phyloP scores from a whole-genome alignment of 2,329 filamentous ascomycete genomes.

The Cordyceps cicadae region DNA sequence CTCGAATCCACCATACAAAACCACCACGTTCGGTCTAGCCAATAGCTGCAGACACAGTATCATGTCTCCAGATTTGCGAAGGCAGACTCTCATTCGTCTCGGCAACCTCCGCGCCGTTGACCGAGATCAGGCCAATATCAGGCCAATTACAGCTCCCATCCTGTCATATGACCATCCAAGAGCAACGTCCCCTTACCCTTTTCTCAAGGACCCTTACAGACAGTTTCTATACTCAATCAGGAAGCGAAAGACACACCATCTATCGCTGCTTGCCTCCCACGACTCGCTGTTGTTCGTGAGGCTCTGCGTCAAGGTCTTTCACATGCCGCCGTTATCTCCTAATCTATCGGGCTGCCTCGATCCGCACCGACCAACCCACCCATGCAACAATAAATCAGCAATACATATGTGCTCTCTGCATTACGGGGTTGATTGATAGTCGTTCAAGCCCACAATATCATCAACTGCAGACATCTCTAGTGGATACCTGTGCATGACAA shows the following conservation, averaged over 20 bases:
- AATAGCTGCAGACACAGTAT: neutral
- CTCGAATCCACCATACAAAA: neutral
- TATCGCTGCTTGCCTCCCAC: neutral
- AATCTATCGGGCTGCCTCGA: neutral
- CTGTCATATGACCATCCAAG: neutral
- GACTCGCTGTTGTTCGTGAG: neutral
- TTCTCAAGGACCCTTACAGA: neutral
- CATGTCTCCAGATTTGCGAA: neutral
- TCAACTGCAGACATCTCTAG: neutral
- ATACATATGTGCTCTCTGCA: neutral
- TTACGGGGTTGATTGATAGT: neutral
- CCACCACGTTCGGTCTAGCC: neutral
- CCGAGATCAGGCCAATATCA: slow-evolving; percentile 11
- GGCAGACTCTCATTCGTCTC: slow-evolving; percentile 1
- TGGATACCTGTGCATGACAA: neutral
- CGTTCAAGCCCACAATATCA: neutral
- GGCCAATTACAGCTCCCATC: neutral
- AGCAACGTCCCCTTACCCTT: slow-evolving; percentile 4
- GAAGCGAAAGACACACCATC: neutral
- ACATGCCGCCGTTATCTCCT: neutral
- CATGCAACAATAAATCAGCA: neutral
- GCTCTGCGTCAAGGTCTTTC: neutral
- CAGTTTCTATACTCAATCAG: neutral
- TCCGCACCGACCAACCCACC: slow-evolving; percentile 1
- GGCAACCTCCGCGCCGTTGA: neutral